Conservation (phyloP, 2,329 filamentous ascomycete species). For the Dothistroma pini region DNA sequence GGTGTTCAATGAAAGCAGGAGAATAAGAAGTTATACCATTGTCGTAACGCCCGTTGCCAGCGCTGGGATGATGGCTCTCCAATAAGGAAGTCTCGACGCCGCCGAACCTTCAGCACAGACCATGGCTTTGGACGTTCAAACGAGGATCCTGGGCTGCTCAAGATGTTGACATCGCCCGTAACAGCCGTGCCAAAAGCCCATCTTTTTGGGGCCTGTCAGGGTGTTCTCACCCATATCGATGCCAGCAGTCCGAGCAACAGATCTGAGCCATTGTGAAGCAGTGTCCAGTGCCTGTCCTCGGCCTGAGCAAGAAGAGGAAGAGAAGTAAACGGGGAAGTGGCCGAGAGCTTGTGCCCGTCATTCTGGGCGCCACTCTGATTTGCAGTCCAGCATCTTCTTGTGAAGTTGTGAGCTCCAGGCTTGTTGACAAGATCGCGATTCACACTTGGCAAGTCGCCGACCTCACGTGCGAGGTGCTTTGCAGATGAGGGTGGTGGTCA, state of each 20-base stretch:
- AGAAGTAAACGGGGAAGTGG: neutral
- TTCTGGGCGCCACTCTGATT: neutral
- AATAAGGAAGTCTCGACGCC: neutral
- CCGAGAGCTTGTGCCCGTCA: neutral
- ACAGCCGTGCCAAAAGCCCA: neutral
- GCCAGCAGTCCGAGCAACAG: no score
- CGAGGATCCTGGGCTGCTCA: neutral
- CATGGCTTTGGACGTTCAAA: neutral
- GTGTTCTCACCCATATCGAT: no score
- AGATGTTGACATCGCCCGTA: neutral
- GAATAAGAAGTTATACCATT: neutral
- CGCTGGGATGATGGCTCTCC: neutral
- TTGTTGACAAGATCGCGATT: neutral
- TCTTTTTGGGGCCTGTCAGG: neutral
- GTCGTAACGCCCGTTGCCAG: neutral
- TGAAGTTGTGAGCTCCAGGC: neutral
- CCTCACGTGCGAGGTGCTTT: neutral
- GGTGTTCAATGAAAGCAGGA: neutral
- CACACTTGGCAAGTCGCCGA: neutral
- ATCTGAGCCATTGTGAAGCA: neutral
- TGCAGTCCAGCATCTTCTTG: neutral
- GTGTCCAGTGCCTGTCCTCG: neutral
- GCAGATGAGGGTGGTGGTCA: neutral
- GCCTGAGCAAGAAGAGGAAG: neutral
- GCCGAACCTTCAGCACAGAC: neutral